Percentiles rank a stretch among this genome's conserved stretches.
These are phyloP conservation scores for Termitomyces sp. DNA, from an alignment of 768 basidiomycete genomes.

Conservation along the genomic window DNA sequence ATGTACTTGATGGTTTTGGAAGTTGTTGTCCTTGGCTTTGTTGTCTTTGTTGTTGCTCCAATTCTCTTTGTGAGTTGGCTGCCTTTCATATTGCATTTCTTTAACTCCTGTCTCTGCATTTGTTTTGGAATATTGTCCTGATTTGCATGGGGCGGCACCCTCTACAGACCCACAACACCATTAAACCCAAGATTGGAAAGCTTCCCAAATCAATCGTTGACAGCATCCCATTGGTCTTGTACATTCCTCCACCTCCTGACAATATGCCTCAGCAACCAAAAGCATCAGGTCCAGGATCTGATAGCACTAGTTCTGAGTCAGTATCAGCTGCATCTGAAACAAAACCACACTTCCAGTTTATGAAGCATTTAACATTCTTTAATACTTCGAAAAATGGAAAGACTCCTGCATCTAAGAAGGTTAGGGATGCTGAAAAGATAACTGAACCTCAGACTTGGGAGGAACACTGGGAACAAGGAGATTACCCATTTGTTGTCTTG, in stretches of 20 bases:
- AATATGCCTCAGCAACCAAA: slow-evolving; percentile 24
- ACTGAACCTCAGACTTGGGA: slow-evolving; percentile 58
- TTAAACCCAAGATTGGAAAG: slow-evolving; percentile 78
- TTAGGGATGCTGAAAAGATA: slow-evolving; percentile 9
- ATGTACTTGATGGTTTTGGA: slow-evolving; percentile 72
- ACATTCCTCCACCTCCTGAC: slow-evolving; percentile 77
- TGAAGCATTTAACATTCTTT: slow-evolving; percentile 30
- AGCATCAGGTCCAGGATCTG: slow-evolving; percentile 41
- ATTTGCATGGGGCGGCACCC: slow-evolving; percentile 81
- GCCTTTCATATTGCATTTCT: background rate
- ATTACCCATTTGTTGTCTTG: slow-evolving; percentile 78
- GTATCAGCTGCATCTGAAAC: slow-evolving; percentile 23
- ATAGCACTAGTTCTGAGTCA: slow-evolving; percentile 59
- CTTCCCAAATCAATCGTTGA: slow-evolving; percentile 70
- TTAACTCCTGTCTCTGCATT: slow-evolving; percentile 30
- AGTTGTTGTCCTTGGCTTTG: slow-evolving; percentile 68
- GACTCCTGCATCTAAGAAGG: slow-evolving; percentile 1
- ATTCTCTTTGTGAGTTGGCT: slow-evolving; percentile 65
- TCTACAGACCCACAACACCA: slow-evolving; percentile 65
- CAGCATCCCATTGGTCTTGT: slow-evolving; percentile 78
- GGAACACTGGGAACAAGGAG: slow-evolving; percentile 71
- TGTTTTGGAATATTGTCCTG: slow-evolving; percentile 75
- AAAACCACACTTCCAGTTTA: slow-evolving; percentile 53
- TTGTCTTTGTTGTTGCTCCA: slow-evolving; percentile 77
- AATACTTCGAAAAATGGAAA: slow-evolving; percentile 16